Conservation (phyloP, 176 grass and related monocot species). For the Carex cristatella region DNA sequence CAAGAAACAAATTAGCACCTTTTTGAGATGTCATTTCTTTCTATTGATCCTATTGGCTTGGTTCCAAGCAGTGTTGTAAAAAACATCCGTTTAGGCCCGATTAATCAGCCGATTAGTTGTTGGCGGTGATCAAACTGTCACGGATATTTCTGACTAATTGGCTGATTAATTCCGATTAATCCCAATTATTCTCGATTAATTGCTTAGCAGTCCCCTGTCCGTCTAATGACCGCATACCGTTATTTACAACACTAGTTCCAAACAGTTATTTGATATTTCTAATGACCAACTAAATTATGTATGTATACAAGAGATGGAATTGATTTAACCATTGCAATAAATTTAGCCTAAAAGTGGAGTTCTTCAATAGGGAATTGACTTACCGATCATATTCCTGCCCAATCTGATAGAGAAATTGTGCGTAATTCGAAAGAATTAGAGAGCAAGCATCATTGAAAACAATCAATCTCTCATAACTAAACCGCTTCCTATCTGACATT, state of each 20-base stretch:
- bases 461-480: constrained; percentile 64
- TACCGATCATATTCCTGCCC: constrained; percentile 61
- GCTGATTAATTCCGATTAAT: no score
- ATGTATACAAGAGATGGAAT: neutral
- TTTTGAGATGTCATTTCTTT: neutral
- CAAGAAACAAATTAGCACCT: neutral
- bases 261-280: neutral
- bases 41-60: neutral
- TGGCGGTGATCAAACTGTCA: no score
- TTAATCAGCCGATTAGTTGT: no score
- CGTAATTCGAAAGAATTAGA: constrained; percentile 84
- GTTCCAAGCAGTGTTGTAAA: neutral
- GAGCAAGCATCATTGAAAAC: constrained; percentile 39
- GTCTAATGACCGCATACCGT: no score
- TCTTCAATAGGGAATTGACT: neutral
- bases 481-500: constrained; percentile 25
- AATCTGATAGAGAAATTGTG: constrained; percentile 82
- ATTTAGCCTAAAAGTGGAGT: neutral
- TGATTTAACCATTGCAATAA: neutral
- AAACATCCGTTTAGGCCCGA: no score
- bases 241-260: neutral
- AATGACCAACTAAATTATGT: neutral
- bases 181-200: no score
- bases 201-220: no score
- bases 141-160: no score